Conservation (phyloP, 805 yeast genomes). For the Candida bentonensis region DNA sequence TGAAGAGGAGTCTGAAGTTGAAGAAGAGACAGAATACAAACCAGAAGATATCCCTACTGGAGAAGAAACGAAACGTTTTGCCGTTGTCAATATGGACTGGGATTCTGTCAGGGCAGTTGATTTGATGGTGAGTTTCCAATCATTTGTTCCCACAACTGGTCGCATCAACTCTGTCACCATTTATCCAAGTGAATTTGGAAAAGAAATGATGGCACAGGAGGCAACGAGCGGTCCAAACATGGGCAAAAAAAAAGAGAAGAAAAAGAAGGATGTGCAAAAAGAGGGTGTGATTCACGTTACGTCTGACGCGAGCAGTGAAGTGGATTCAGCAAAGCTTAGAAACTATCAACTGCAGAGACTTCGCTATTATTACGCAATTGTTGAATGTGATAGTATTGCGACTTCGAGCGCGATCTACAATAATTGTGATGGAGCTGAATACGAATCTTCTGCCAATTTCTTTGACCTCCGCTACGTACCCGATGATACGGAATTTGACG, state of each 20-base stretch:
- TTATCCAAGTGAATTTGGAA: slow-evolving; percentile 86
- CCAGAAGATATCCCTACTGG: slow-evolving; percentile 63
- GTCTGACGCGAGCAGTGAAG: slow-evolving; percentile 46
- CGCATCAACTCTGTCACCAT: slow-evolving; percentile 53
- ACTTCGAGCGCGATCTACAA: slow-evolving; percentile 69
- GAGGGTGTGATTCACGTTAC: slow-evolving; percentile 54
- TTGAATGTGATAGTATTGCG: slow-evolving; percentile 57
- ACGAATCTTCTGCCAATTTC: slow-evolving; percentile 86
- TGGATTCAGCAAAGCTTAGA: slow-evolving; percentile 71
- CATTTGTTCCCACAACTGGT: slow-evolving; percentile 73
- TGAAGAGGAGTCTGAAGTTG: slow-evolving; percentile 9
- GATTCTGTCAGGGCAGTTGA: slow-evolving; percentile 83
- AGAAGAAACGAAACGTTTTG: slow-evolving; percentile 69
- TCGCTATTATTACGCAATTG: slow-evolving; percentile 86
- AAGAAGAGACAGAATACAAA: slow-evolving; percentile 20
- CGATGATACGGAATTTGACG: slow-evolving; percentile 79
- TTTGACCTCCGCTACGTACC: slow-evolving; percentile 90
- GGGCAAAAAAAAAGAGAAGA: slow-evolving; percentile 25
- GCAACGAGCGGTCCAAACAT: slow-evolving; percentile 75
- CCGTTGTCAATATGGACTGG: slow-evolving; percentile 96
- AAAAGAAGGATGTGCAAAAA: slow-evolving; percentile 42
- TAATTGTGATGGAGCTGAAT: slow-evolving; percentile 89
- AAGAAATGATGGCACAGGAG: slow-evolving; percentile 79
- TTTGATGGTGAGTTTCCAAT: slow-evolving; percentile 72
- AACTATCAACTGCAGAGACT: slow-evolving; percentile 85